Base-by-base conservation (phyloP, 2,329 filamentous ascomycete genomes). In the Aspergillus sp. region DNA sequence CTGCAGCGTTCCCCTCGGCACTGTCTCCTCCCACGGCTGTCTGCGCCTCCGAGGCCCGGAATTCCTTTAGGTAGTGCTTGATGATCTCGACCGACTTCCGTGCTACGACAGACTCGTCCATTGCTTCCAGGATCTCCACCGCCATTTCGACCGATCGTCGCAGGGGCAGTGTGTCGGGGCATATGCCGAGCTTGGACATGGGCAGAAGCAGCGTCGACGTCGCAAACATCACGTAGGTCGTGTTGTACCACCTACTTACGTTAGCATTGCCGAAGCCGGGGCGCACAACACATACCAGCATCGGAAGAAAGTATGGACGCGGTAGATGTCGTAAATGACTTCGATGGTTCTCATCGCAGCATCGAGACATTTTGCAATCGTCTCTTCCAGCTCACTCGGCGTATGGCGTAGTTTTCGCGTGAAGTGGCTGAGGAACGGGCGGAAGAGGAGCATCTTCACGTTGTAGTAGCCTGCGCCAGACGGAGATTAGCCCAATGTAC, bases 21-120 rank as follows among this genome's bases (percentile, higher is more conserved):
- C 45, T 45, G 3, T 19, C 17, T 2, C 45, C 54, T 7, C 52
- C 16, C 19, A 47, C 45, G 30, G 22, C 17, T 30, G 53, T 54
- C 10, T 58, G 56, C 2, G 53, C 36, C 6, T 57, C 50, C 43
- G 58, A 50, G 8, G 55, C 56, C 47, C 58, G 53, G 46, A 67
- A 68, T n/a, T 69, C 65, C 26, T 59, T 50, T 9, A 71, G 53
- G 36, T 69, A 68, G 30, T 65, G 66, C 19, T 63, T 62, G 47
- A 71, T 69, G 13, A 71, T 68, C 33, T 69, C 68, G 3, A 68
- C 70, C 3, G 70, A 73, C 44, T 72, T 73, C 14, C 64, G 63
- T 1, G 72, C 72, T 13, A 75, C 72, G 36, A 71, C 60, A 3
- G 65, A 72, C 48, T 76, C 73, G 35, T 74, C 69, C 71, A 75